phyloP scores from a whole-genome alignment of 148 eudicot genomes.

The Tetragonia tetragonoides region DNA sequence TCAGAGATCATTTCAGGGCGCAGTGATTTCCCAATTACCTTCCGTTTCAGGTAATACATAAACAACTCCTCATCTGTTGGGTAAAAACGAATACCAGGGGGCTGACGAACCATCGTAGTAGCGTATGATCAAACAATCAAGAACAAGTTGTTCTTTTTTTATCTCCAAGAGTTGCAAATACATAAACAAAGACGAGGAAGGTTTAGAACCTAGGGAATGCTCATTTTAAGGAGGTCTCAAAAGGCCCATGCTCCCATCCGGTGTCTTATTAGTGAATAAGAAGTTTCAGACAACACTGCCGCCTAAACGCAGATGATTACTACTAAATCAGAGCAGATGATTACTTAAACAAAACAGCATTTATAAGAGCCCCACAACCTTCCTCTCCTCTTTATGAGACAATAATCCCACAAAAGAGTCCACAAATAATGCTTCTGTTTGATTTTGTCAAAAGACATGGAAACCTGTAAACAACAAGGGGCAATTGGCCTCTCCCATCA shows the following conservation, averaged over 20 bases:
- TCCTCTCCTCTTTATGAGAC: neutral
- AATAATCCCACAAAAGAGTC: neutral
- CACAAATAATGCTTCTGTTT: neutral
- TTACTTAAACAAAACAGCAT: neutral
- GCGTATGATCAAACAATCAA: neutral
- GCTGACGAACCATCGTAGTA: constrained; percentile 28
- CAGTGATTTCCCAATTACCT: constrained; percentile 49
- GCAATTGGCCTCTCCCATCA: neutral
- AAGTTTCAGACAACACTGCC: too few relatives aligned
- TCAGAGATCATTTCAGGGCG: constrained; percentile 45
- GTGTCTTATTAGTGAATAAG: too few relatives aligned
- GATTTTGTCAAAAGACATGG: neutral
- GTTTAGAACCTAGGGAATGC: too few relatives aligned
- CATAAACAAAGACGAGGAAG: too few relatives aligned
- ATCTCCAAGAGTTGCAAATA: too few relatives aligned
- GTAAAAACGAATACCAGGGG: constrained; percentile 71
- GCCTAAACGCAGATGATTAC: neutral
- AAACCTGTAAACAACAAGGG: neutral
- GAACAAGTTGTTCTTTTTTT: neutral
- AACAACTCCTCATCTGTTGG: constrained; percentile 76
- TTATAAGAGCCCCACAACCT: neutral
- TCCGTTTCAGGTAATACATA: constrained; percentile 73
- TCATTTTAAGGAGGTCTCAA: too few relatives aligned
- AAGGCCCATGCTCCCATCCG: too few relatives aligned
- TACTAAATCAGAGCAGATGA: neutral